Conservation (phyloP, 2,329 filamentous ascomycete species). For the Tolypocladium cylindrosporum region DNA sequence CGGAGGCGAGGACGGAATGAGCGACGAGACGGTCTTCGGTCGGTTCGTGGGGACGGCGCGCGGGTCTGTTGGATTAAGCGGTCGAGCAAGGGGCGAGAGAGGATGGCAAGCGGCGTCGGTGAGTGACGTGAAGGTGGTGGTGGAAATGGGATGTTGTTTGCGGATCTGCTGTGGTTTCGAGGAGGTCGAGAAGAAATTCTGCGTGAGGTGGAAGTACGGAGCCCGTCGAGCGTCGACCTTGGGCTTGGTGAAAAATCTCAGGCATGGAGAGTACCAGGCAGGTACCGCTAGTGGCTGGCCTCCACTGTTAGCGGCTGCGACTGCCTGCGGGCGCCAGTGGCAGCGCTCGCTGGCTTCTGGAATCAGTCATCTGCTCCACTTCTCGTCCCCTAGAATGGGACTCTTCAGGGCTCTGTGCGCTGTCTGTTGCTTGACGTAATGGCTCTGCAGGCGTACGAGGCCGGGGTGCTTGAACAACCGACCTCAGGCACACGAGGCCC, state of each 20-base stretch:
- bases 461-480: not conserved
- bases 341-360: not conserved
- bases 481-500: not conserved
- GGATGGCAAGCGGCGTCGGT: not conserved
- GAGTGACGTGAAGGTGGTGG: not conserved
- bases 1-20: not conserved
- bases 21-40: not conserved
- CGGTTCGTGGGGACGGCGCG: not conserved
- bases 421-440: not conserved
- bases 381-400: not conserved
- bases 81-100: not conserved
- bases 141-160: not conserved
- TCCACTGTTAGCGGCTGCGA: not conserved
- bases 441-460: not conserved
- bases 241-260: conserved; percentile 4
- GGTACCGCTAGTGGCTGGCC: not conserved
- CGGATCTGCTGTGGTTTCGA: not conserved
- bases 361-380: not conserved
- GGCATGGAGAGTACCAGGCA: not conserved
- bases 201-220: not conserved
- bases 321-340: not conserved
- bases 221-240: not conserved
- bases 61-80: not conserved
- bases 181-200: conserved; percentile 3
- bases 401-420: not conserved